Evolutionary conservation across 179 eudicot species (phyloP).

Genomic region (Vitellaria paradoxa): DNA sequence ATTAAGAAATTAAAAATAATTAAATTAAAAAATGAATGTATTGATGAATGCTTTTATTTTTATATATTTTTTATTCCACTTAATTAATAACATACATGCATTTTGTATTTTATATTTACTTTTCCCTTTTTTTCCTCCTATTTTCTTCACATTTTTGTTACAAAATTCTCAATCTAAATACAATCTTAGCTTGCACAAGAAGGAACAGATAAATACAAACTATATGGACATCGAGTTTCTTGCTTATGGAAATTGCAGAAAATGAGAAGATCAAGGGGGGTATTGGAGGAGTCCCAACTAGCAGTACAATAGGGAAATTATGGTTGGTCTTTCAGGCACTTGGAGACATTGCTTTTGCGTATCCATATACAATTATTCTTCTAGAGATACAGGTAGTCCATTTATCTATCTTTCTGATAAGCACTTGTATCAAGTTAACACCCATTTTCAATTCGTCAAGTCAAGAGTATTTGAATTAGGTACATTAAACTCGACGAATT

Average conservation of each 20-base stretch:
- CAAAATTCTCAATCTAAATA: not conserved
- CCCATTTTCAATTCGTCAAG: too few species aligned
- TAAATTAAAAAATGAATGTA: too few species aligned
- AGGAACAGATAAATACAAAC: not conserved
- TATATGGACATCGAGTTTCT: too few species aligned
- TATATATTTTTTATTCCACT: too few species aligned
- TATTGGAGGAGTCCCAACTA: conserved; percentile 28
- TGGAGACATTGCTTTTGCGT: conserved; percentile 36
- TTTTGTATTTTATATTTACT: too few species aligned
- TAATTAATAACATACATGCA: too few species aligned
- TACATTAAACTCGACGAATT: too few species aligned
- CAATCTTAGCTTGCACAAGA: not conserved
- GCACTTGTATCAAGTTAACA: not conserved
- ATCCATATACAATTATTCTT: conserved; percentile 27
- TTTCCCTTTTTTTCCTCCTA: too few species aligned
- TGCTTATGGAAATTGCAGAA: not conserved
- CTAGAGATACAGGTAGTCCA: conserved; percentile 7
- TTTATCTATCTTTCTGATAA: not conserved
- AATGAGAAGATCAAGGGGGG: conserved; percentile 26
- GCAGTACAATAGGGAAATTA: conserved; percentile 21
- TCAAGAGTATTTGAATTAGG: too few species aligned
- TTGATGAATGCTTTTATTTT: too few species aligned
- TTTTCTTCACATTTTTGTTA: too few species aligned
- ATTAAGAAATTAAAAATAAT: too few species aligned
- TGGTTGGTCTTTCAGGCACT: conserved; percentile 33